Evolutionary conservation across 331 rosid genomes (phyloP).

Genomic region (Spiraea crenata): DNA sequence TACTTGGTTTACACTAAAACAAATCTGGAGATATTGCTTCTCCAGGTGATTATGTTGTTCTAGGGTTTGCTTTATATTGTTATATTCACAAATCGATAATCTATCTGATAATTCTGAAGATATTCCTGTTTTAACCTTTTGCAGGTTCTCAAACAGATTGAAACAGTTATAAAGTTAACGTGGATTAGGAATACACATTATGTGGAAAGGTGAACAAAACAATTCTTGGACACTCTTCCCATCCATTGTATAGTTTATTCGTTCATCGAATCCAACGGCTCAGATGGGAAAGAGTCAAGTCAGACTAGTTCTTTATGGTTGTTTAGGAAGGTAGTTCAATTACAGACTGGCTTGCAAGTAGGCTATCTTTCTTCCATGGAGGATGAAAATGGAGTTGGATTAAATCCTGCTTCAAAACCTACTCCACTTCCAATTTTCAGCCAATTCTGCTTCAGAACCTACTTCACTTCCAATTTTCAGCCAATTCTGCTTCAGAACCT

Average conservation of each 20-base stretch:
- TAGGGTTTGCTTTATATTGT: background rate
- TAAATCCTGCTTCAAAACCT: background rate
- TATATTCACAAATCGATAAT: background rate
- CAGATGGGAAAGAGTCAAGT: background rate
- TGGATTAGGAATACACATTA: constrained; percentile 90
- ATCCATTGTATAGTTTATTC: background rate
- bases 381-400: background rate
- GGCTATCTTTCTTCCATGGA: background rate
- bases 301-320: background rate
- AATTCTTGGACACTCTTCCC: background rate
- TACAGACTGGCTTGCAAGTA: background rate
- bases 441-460: background rate
- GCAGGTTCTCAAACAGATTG: constrained; percentile 74
- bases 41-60: background rate
- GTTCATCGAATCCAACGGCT: background rate
- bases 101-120: background rate
- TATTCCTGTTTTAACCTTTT: constrained; percentile 9
- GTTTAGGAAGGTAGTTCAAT: background rate
- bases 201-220: constrained; percentile 52
- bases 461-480: background rate
- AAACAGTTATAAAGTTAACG: constrained; percentile 54
- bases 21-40: background rate
- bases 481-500: background rate
- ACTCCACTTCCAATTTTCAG: background rate
- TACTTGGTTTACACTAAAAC: background rate